phyloP scores from a whole-genome alignment of 306 rosid species.

The Styphnolobium japonicum region DNA sequence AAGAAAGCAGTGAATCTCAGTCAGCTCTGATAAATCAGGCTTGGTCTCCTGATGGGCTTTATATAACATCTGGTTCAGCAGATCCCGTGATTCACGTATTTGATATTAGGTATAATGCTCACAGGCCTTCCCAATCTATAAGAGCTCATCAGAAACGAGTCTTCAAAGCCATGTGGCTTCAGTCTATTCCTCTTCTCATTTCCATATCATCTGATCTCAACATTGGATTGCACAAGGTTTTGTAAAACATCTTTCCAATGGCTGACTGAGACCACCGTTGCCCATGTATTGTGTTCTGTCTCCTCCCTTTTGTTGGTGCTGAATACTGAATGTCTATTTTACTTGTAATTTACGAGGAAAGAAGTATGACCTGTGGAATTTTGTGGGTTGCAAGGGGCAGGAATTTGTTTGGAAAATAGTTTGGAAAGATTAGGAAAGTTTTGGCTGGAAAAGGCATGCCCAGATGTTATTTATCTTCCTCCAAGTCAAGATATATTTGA shows the following conservation, averaged over 20 bases:
- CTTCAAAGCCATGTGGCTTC: conserved; percentile 90
- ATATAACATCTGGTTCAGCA: conserved; percentile 80
- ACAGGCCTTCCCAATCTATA: conserved; percentile 79
- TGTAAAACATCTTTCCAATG: conserved; percentile 23
- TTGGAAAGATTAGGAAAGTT: neutral
- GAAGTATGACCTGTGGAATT: neutral
- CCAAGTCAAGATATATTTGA: neutral
- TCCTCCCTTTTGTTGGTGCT: neutral
- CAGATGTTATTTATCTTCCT: neutral
- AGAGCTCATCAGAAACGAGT: conserved; percentile 94
- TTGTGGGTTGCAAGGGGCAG: conserved; percentile 4
- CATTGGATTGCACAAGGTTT: conserved; percentile 76
- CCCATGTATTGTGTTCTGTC: neutral
- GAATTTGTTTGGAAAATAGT: neutral
- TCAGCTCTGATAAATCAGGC: conserved; percentile 95
- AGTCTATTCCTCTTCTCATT: conserved; percentile 70
- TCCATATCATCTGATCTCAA: conserved; percentile 94
- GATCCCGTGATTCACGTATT: conserved; percentile 93
- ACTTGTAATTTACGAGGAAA: neutral
- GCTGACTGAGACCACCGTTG: neutral
- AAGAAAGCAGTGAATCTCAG: conserved; percentile 95
- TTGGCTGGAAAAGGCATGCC: conserved; percentile 5
- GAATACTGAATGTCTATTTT: neutral
- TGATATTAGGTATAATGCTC: conserved; percentile 73
- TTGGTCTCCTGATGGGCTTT: conserved; percentile 96